phyloP scores from a whole-genome alignment of 139 green algal genomes.

The Chlamydomonas incerta region DNA sequence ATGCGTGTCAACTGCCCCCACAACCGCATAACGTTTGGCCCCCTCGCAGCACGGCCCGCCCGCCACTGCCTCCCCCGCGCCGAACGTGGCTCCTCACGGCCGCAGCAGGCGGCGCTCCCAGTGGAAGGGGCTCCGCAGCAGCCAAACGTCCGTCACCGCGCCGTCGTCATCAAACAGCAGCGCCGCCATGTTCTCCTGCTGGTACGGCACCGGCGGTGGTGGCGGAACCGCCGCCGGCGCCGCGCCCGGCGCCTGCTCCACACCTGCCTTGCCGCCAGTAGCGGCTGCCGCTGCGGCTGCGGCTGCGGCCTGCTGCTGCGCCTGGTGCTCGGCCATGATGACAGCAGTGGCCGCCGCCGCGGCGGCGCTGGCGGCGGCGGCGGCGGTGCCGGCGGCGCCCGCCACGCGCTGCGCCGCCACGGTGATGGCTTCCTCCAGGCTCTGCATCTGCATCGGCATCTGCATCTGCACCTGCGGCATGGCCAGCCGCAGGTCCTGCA shows the following conservation, averaged over 20 bases:
- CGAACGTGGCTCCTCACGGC: conserved; percentile 6
- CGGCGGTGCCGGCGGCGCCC: conserved; percentile 27
- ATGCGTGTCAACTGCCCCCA: too few species aligned
- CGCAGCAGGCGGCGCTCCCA: conserved; percentile 16
- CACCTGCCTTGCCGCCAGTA: background rate
- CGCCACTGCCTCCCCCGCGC: too few species aligned
- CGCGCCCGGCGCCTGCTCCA: background rate
- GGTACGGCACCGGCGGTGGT: conserved; percentile 8
- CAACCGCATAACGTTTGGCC: too few species aligned
- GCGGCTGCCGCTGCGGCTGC: background rate
- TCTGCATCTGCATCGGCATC: conserved; percentile 1
- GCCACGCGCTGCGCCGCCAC: conserved; percentile 10
- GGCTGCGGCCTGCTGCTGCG: background rate
- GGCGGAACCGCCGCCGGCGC: background rate
- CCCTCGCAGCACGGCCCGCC: too few species aligned
- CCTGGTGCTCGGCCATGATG: conserved; percentile 1
- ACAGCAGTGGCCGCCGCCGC: conserved; percentile 24
- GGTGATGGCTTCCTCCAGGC: conserved; percentile 20
- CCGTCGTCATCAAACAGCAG: conserved; percentile 35
- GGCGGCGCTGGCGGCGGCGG: conserved; percentile 38
- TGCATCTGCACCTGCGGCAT: background rate
- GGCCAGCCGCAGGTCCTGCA: conserved; percentile 2
- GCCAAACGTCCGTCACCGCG: conserved; percentile 17
- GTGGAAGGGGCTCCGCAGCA: conserved; percentile 26
- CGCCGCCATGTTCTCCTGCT: conserved; percentile 43